Percentiles rank a stretch among this genome's conserved stretches.
Conservation (phyloP, 345 rosid species). For the Odontarrhena argentea region DNA sequence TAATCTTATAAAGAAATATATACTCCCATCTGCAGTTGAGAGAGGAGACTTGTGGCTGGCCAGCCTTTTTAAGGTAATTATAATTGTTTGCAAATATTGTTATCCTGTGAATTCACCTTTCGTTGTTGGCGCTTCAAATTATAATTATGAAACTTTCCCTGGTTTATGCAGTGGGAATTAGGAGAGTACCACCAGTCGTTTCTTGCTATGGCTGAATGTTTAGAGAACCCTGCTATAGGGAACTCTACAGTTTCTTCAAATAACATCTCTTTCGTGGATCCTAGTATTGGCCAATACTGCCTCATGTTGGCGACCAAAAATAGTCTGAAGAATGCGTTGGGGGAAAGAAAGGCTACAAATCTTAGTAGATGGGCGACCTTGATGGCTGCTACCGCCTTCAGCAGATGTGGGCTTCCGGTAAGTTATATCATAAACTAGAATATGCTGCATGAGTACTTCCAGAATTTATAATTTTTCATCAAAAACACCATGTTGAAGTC, state of each 20-base stretch:
- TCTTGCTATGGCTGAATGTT: conserved; percentile 63
- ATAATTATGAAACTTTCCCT: conserved; percentile 30
- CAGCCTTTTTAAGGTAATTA: conserved; percentile 77
- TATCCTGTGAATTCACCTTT: conserved; percentile 10
- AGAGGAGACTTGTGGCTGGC: conserved; percentile 82
- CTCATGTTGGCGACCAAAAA: conserved; percentile 56
- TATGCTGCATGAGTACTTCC: conserved; percentile 8
- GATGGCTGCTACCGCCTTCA: conserved; percentile 73
- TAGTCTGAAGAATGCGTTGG: conserved; percentile 65
- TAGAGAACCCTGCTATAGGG: conserved; percentile 40
- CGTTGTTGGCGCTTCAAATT: conserved; percentile 20
- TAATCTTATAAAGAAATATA: conserved; percentile 60
- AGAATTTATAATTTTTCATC: conserved; percentile 13
- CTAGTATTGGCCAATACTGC: conserved; percentile 75
- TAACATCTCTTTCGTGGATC: conserved; percentile 73
- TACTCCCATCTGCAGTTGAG: conserved; percentile 75
- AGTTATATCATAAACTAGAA: conserved; percentile 43
- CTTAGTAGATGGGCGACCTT: conserved; percentile 82
- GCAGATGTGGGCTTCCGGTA: conserved; percentile 90
- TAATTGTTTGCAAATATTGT: conserved; percentile 34
- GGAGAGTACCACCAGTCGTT: conserved; percentile 71
- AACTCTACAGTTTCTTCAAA: conserved; percentile 54
- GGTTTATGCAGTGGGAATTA: conserved; percentile 80
- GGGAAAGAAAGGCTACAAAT: conserved; percentile 64
- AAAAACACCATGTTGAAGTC: conserved; percentile 10